Evolutionary conservation across 2,329 filamentous ascomycete species (phyloP), one percentile per base, ranked within the genome.

Genomic region (Aureobasidium vineae): DNA sequence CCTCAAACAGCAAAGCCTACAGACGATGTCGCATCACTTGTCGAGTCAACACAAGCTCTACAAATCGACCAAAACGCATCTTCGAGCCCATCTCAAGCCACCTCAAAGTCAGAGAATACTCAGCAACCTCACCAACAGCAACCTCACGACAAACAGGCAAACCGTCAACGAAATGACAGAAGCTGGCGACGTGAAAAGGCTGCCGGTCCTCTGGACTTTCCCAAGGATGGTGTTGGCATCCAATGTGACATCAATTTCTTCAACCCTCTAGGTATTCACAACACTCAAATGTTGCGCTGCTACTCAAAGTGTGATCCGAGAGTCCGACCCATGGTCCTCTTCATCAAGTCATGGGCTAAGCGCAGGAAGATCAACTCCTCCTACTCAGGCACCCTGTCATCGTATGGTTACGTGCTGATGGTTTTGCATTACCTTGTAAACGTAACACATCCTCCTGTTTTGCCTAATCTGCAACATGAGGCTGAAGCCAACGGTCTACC

Each of bases 181-280:
- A 70, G 71, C 10, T 83, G 81, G 81, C 73, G 75, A 1, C 78
- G 81, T 23, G 81, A 83, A 68, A 81, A 80, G 66, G 75, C 76
- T 23, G 73, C 77, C 13, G 81, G 81, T 0, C 80, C 80, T 13
- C 84, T 96, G 2, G 91, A 95, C 75, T 94, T 94, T 67, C 90
- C 90, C 6, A 91, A 91, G 73, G 80, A 81, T 10, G 88, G 88
- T 4, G 85, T 89, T 33, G 92, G 92, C n/a, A 90, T 94, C 16
- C 90, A 93, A 74, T 95, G 91, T 75, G 92, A 97, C 74, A 91
- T 97, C 81, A 96, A 96, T 76, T 97, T 97, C 75, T 90, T 90
- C 1, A 92, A 92, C 21, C 87, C 90, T 52, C 84, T 97, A 3
- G 92, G 89, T 1, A 81, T 96, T 3, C 89, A 95, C 70, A 97